Conservation (phyloP, 2,329 filamentous ascomycete species). For the Xylaria sp. region DNA sequence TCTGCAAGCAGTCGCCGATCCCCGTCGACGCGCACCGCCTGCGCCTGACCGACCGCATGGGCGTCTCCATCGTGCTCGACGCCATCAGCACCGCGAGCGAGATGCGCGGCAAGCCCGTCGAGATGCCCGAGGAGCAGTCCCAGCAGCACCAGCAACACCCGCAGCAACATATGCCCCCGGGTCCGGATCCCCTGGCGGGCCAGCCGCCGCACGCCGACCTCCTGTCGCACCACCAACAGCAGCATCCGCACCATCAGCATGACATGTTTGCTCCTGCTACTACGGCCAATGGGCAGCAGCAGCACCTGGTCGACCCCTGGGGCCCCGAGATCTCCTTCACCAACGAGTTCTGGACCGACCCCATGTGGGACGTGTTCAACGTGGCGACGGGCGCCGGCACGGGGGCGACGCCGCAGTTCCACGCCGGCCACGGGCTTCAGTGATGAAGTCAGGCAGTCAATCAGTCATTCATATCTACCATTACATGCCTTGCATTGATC, state of each 20-base stretch:
- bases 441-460: too few relatives aligned
- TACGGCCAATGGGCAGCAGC: too few relatives aligned
- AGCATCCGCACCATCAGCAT: too few relatives aligned
- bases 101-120: conserved; percentile 19
- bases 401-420: conserved; percentile 7
- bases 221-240: too few relatives aligned
- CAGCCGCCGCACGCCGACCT: conserved; percentile 1
- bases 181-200: conserved; percentile 1
- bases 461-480: too few relatives aligned
- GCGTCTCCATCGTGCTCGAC: conserved; percentile 30
- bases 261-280: conserved; percentile 9
- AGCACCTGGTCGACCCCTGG: conserved; percentile 25
- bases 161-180: too few relatives aligned
- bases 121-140: conserved; percentile 15
- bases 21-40: conserved; percentile 21
- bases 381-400: conserved; percentile 11
- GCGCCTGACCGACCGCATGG: conserved; percentile 29
- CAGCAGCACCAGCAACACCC: too few relatives aligned
- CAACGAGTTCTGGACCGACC: conserved; percentile 33
- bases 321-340: conserved; percentile 26
- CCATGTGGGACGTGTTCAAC: conserved; percentile 31
- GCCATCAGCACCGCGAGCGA: conserved; percentile 25
- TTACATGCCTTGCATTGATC: too few relatives aligned
- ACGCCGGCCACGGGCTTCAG: conserved; percentile 14
- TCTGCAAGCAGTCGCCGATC: conserved; percentile 30